Evolutionary conservation across 176 grass and related monocot genomes (phyloP).

Genomic region (Bolboschoenus planiculmis): DNA sequence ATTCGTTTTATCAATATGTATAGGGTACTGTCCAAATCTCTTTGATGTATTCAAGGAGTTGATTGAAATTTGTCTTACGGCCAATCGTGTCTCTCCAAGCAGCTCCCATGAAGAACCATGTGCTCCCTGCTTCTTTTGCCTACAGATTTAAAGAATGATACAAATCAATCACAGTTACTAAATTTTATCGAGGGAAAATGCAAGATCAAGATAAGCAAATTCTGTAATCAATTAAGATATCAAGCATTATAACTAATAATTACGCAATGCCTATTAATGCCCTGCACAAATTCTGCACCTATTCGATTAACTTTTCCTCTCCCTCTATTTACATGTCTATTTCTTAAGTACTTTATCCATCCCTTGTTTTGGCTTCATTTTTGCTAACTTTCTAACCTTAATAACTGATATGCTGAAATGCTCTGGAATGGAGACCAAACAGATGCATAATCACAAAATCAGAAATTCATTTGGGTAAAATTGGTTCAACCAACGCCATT

Average conservation of each 20-base stretch:
- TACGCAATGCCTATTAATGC: background rate
- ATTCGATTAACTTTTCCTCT: background rate
- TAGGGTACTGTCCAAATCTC: slow-evolving; percentile 68
- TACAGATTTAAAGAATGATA: slow-evolving; percentile 15
- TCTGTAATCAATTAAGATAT: background rate
- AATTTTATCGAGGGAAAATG: background rate
- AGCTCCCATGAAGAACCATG: slow-evolving; percentile 96
- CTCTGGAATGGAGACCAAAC: background rate
- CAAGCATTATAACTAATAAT: background rate
- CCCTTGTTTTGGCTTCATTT: background rate
- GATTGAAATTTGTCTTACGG: slow-evolving; percentile 96
- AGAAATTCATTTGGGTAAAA: background rate
- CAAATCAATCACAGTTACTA: background rate
- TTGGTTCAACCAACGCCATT: background rate
- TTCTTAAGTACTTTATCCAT: background rate
- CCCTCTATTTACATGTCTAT: background rate
- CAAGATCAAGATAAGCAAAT: background rate
- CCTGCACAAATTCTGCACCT: background rate
- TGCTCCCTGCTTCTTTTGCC: slow-evolving; percentile 98
- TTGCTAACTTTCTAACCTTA: background rate
- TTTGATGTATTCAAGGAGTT: slow-evolving; percentile 96
- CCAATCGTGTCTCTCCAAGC: slow-evolving; percentile 94
- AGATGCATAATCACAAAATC: background rate
- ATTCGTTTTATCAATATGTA: background rate
- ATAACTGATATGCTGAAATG: background rate